phyloP scores from a whole-genome alignment of 1,139 yeast genomes.

The Candida frijolesensis region DNA sequence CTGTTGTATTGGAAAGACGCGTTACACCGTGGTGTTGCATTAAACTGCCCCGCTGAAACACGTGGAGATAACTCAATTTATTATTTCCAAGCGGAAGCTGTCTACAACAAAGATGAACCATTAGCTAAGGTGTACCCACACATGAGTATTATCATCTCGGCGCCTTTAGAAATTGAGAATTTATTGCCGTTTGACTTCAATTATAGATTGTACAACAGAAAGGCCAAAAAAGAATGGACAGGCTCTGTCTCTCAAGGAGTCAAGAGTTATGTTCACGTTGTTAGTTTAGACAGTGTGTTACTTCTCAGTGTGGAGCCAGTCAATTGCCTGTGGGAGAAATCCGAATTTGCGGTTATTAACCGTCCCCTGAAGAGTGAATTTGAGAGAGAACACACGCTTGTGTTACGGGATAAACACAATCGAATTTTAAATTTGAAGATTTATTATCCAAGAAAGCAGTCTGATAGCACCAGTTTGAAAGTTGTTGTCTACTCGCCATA shows the following conservation, averaged over 20 bases:
- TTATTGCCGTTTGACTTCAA: conserved; percentile 79
- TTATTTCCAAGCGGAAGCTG: conserved; percentile 76
- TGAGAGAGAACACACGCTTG: conserved; percentile 54
- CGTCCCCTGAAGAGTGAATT: conserved; percentile 57
- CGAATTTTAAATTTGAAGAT: conserved; percentile 59
- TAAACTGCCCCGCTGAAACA: conserved; percentile 57
- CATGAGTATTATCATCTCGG: conserved; percentile 73
- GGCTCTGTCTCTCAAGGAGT: conserved; percentile 65
- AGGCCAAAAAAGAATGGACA: conserved; percentile 69
- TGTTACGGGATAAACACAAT: conserved; percentile 27
- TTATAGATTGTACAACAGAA: conserved; percentile 78
- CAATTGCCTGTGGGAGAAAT: conserved; percentile 63
- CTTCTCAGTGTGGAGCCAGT: conserved; percentile 72
- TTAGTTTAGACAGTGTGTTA: conserved; percentile 69
- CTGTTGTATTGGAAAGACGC: conserved; percentile 68
- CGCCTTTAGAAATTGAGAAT: conserved; percentile 87
- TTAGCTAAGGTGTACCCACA: conserved; percentile 81
- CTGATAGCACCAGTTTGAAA: conserved; percentile 53
- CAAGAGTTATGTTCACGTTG: conserved; percentile 76
- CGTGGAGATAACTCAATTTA: conserved; percentile 47
- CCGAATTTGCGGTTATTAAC: conserved; percentile 83
- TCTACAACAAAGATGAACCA: conserved; percentile 64
- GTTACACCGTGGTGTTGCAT: conserved; percentile 51
- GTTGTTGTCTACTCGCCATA: conserved; percentile 85
- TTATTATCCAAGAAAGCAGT: conserved; percentile 56